A percentile compares a stretch with the other conserved stretches of the same genome.
phyloP scores from a whole-genome alignment of 208 protist species.

The Spongospora subterranea region DNA sequence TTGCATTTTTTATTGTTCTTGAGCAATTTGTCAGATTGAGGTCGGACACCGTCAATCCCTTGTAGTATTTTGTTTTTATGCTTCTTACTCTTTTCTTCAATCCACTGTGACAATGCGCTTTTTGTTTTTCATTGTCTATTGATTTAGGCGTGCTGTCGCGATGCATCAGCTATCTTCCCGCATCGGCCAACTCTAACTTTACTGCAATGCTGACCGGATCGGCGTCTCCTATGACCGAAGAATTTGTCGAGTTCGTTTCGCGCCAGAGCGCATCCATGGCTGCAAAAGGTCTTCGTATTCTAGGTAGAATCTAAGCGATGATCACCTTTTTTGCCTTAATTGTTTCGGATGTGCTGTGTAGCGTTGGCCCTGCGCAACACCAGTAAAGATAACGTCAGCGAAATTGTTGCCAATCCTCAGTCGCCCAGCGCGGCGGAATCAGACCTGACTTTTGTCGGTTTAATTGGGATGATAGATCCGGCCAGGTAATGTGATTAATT shows the following conservation, averaged over 20 bases:
- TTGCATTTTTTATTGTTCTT: too few species aligned
- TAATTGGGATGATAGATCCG: constrained; percentile 87
- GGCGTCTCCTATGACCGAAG: not conserved
- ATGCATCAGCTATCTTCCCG: not conserved
- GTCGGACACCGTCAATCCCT: not conserved
- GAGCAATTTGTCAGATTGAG: not conserved
- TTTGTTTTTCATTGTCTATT: not conserved
- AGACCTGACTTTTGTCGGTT: constrained; percentile 68
- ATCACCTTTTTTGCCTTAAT: not conserved
- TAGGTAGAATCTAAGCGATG: too few species aligned
- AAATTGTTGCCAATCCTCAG: not conserved
- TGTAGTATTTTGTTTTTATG: not conserved
- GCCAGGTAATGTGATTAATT: constrained; percentile 78
- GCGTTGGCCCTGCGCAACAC: not conserved
- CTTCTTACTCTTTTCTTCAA: not conserved
- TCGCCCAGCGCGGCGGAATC: constrained; percentile 58
- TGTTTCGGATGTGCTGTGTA: not conserved
- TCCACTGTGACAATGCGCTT: not conserved
- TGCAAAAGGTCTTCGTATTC: constrained; percentile 28
- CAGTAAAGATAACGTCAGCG: not conserved
- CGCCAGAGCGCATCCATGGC: not conserved
- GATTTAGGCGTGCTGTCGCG: not conserved
- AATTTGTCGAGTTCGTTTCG: constrained; percentile 1
- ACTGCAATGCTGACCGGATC: not conserved
- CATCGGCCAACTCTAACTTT: not conserved